These are phyloP conservation scores for Ceratocystis diversiconidia DNA, from an alignment of 2,329 filamentous ascomycete species.

Conservation along the genomic window DNA sequence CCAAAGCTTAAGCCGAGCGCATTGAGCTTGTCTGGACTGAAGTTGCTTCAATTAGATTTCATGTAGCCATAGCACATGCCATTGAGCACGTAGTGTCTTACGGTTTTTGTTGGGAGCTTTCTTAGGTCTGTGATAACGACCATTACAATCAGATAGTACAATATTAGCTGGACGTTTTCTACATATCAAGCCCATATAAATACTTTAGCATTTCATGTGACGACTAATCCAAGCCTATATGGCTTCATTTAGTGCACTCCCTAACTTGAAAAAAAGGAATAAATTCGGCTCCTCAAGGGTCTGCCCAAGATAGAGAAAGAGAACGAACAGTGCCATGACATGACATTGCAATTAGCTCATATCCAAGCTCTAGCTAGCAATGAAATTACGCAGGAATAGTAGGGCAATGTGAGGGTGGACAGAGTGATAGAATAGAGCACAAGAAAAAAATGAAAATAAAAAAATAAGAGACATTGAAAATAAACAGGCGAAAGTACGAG, in stretches of 20 bases:
- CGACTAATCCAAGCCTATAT: background rate
- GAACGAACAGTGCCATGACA: background rate
- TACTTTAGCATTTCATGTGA: background rate
- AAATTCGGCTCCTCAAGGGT: background rate
- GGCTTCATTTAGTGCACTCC: background rate
- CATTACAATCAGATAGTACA: too few relatives aligned
- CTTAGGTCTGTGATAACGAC: background rate
- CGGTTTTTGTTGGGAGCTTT: background rate
- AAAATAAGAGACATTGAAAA: slow-evolving; percentile 19
- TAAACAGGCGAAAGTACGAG: background rate
- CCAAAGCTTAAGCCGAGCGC: background rate
- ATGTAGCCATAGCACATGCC: background rate
- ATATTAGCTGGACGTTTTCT: background rate
- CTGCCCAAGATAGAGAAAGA: background rate
- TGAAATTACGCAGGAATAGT: background rate
- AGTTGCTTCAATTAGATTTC: background rate
- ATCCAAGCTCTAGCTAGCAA: slow-evolving; percentile 2
- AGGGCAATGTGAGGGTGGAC: background rate
- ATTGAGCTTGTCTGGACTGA: background rate
- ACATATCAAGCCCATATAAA: background rate
- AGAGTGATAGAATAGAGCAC: slow-evolving; percentile 24
- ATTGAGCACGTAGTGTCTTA: background rate
- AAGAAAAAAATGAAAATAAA: slow-evolving; percentile 27
- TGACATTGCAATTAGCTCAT: background rate
- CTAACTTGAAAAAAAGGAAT: slow-evolving; percentile 20